A percentile compares a stretch with the other conserved stretches of the same genome.
Conservation (phyloP, 1,139 yeast genomes). For the Petasospora rhodanensis region DNA sequence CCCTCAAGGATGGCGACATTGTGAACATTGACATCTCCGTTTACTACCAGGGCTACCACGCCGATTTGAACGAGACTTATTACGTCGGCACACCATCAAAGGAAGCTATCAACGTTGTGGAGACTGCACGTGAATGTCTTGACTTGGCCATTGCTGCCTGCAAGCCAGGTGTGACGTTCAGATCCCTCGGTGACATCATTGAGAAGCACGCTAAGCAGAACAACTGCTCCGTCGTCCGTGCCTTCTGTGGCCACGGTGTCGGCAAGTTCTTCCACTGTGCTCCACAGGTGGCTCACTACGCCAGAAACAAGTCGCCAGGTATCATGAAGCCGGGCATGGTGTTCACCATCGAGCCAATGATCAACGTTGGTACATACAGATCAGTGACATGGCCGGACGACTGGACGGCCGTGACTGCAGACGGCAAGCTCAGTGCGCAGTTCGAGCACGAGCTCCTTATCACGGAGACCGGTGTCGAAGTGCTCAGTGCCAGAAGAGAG, state of each 20-base stretch:
- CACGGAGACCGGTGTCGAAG: constrained; percentile 92
- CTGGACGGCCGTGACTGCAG: constrained; percentile 92
- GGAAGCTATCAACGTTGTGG: constrained; percentile 82
- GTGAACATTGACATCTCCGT: constrained; percentile 86
- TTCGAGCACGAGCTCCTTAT: constrained; percentile 91
- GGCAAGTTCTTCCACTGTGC: constrained; percentile 85
- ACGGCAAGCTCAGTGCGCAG: constrained; percentile 88
- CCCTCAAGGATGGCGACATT: constrained; percentile 89
- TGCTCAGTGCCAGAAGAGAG: constrained; percentile 75
- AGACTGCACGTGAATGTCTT: constrained; percentile 87
- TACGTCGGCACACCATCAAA: constrained; percentile 93
- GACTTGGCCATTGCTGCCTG: constrained; percentile 78
- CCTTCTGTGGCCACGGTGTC: constrained; percentile 94
- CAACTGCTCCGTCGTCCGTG: constrained; percentile 79
- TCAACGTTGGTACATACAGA: constrained; percentile 77
- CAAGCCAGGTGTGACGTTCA: constrained; percentile 89
- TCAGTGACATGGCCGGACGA: constrained; percentile 96
- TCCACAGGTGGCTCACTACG: constrained; percentile 93
- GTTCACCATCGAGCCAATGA: constrained; percentile 98
- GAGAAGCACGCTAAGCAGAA: constrained; percentile 82
- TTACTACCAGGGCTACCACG: constrained; percentile 83
- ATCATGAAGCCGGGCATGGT: constrained; percentile 95
- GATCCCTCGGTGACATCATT: constrained; percentile 83
- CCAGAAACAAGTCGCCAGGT: constrained; percentile 89
- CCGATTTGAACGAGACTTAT: constrained; percentile 94